phyloP scores from a whole-genome alignment of 2,329 filamentous ascomycete species.

The Coniochaeta prunicola region DNA sequence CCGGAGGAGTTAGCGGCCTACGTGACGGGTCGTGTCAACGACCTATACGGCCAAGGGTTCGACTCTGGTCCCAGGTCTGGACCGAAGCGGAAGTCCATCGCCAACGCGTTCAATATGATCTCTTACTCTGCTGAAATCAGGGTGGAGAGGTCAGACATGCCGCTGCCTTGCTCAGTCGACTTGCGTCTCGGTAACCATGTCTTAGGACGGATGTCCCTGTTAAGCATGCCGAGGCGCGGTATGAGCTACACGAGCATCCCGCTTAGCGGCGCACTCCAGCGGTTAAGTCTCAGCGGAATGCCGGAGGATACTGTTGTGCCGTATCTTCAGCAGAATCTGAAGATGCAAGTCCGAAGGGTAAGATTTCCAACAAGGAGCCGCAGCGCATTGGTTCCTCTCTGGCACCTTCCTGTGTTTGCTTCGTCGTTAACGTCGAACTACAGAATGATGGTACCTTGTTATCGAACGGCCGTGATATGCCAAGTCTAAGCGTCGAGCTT shows the following conservation, averaged over 20 bases:
- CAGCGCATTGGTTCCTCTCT: background rate
- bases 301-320: conserved; percentile 4
- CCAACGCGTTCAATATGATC: background rate
- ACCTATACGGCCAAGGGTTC: conserved; percentile 31
- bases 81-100: background rate
- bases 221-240: conserved; percentile 25
- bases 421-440: background rate
- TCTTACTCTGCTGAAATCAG: conserved; percentile 26
- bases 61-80: background rate
- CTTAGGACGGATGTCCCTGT: conserved; percentile 25
- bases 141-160: conserved; percentile 28
- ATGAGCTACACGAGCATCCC: conserved; percentile 14
- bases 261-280: conserved; percentile 1
- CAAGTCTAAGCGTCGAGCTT: background rate
- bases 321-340: conserved; percentile 11
- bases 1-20: conserved; percentile 53
- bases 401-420: background rate
- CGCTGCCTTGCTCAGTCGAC: conserved; percentile 27
- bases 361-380: conserved; percentile 1
- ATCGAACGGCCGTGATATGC: background rate
- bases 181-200: conserved; percentile 20
- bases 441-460: background rate
- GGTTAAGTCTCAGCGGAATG: conserved; percentile 9
- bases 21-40: conserved; percentile 52
- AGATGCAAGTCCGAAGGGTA: conserved; percentile 16